phyloP scores from a whole-genome alignment of 192 early-diverging fungal genomes.

The Coemansia nantahalensis region DNA sequence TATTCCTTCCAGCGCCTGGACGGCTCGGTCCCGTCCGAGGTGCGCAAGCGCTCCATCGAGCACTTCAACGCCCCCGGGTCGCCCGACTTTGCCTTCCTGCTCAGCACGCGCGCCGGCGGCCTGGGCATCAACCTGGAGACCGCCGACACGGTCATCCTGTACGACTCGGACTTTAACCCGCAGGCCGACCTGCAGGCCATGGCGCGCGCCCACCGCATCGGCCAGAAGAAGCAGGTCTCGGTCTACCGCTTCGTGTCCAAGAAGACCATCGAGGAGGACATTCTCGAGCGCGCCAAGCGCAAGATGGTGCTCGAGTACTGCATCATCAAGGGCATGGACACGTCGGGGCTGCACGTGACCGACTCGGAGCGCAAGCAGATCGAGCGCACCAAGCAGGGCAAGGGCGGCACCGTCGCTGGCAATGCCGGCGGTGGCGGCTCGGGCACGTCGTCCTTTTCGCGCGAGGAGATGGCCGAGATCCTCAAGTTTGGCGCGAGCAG shows the following conservation, averaged over 20 bases:
- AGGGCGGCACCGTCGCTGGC: conserved; percentile 29
- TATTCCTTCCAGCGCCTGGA: conserved; percentile 93
- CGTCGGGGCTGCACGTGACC: conserved; percentile 74
- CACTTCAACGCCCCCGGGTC: conserved; percentile 94
- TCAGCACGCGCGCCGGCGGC: conserved; percentile 96
- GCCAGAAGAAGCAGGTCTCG: conserved; percentile 95
- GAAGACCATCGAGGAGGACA: conserved; percentile 97
- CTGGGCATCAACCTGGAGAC: conserved; percentile 96
- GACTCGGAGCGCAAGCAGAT: conserved; percentile 53
- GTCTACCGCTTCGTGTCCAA: conserved; percentile 98
- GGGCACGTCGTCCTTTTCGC: conserved; percentile 60
- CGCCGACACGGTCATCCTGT: conserved; percentile 97
- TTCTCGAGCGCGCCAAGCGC: conserved; percentile 96
- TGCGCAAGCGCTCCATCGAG: conserved; percentile 94
- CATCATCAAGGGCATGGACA: conserved; percentile 99
- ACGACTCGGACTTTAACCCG: conserved; percentile 93
- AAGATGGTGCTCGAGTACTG: conserved; percentile 99
- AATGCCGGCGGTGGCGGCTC: conserved; percentile 18
- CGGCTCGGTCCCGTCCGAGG: conserved; percentile 83
- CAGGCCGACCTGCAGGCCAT: conserved; percentile 98
- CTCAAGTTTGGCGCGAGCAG: conserved; percentile 99
- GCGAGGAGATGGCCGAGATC: conserved; percentile 90
- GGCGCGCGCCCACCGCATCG: conserved; percentile 97
- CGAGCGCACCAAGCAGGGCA: conserved; percentile 50
- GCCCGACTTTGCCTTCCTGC: conserved; percentile 93